Conservation (phyloP, 225 moss, liverwort and hornwort species). For the Sphagnum contortum region DNA sequence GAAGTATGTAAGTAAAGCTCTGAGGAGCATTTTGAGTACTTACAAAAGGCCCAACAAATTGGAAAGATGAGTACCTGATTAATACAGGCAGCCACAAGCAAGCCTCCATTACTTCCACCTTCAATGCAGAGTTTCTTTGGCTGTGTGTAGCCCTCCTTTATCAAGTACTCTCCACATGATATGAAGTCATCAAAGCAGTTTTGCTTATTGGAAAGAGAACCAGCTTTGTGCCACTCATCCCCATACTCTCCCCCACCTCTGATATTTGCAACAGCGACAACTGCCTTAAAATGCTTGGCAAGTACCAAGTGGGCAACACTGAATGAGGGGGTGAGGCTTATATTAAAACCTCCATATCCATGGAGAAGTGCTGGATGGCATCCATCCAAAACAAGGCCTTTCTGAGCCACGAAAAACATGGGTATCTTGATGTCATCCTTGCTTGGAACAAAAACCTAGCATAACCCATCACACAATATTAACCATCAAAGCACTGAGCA, state of each 20-base stretch:
- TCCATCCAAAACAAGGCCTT: constrained; percentile 35
- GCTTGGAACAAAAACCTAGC: constrained; percentile 62
- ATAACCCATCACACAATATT: background rate
- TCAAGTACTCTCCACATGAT: constrained; percentile 61
- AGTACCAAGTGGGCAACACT: constrained; percentile 58
- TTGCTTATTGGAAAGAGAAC: constrained; percentile 65
- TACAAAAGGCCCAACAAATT: background rate
- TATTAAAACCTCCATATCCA: constrained; percentile 81
- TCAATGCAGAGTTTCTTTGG: constrained; percentile 66
- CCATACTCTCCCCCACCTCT: constrained; percentile 90
- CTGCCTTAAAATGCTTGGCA: constrained; percentile 60
- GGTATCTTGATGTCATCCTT: constrained; percentile 69
- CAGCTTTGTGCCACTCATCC: constrained; percentile 88
- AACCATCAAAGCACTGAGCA: background rate
- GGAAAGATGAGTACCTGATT: constrained; percentile 46
- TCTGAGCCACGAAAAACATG: constrained; percentile 59
- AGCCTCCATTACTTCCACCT: constrained; percentile 85
- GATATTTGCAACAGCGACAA: constrained; percentile 63
- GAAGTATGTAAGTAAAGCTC: background rate
- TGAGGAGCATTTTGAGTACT: background rate
- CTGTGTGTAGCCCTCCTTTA: constrained; percentile 42
- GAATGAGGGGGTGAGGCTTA: constrained; percentile 78
- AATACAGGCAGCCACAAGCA: constrained; percentile 74
- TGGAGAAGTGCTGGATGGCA: constrained; percentile 57
- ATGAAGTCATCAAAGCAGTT: constrained; percentile 89